A percentile compares a stretch with the other conserved stretches of the same genome.
phyloP scores from a whole-genome alignment of 106 monocot genomes.

The Triglochin maritima region DNA sequence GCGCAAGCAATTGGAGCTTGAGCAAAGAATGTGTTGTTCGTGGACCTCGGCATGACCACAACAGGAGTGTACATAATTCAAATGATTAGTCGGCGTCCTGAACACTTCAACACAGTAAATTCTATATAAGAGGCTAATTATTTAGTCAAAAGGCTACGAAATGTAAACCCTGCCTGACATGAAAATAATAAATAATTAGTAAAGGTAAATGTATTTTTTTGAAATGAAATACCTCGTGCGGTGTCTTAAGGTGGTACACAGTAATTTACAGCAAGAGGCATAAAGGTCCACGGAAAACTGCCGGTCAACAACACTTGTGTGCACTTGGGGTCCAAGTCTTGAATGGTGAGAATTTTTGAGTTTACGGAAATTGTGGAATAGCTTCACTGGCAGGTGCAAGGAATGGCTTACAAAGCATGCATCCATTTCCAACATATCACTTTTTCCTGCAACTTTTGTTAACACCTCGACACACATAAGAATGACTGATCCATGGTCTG shows the following conservation, averaged over 20 bases:
- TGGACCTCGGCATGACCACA: too few species aligned
- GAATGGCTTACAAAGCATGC: conserved; percentile 51
- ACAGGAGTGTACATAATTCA: too few species aligned
- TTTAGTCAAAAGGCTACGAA: not conserved
- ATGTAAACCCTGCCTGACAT: not conserved
- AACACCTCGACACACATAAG: conserved; percentile 88
- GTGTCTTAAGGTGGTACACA: conserved; percentile 68
- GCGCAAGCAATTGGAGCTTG: too few species aligned
- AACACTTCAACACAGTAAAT: too few species aligned
- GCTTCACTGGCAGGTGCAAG: conserved; percentile 47
- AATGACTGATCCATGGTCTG: conserved; percentile 65
- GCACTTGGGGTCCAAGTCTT: not conserved
- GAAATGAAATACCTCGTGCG: conserved; percentile 37
- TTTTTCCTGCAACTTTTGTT: conserved; percentile 47
- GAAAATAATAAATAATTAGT: not conserved
- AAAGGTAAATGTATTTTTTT: not conserved
- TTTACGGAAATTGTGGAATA: conserved; percentile 49
- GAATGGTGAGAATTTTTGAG: conserved; percentile 15
- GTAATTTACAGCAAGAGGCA: conserved; percentile 77
- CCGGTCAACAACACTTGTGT: conserved; percentile 27
- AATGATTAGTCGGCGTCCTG: too few species aligned
- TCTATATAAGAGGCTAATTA: too few species aligned
- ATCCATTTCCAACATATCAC: conserved; percentile 38
- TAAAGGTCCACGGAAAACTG: conserved; percentile 60
- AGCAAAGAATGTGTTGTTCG: too few species aligned